Base-by-base conservation (phyloP, 768 basidiomycete species). In the Lentinula guzmanii region DNA sequence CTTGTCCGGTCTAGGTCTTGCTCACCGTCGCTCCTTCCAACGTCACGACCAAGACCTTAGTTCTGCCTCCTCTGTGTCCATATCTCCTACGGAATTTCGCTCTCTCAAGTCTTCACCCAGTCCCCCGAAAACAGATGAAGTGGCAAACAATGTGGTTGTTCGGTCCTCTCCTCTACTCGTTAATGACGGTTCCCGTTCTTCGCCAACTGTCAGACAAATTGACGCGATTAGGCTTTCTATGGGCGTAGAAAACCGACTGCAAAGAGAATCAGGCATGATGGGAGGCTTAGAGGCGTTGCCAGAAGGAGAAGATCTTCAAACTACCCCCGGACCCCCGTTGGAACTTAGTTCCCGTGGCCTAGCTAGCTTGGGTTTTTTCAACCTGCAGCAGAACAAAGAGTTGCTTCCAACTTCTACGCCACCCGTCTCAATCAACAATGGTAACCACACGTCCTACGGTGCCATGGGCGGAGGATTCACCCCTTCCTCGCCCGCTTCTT, bases 401-500 rank as follows among this genome's bases (percentile, higher is more conserved):
- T 76, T 79, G 41, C 74, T 66, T 31, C 67, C 75, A 24, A 52
- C 59, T n/a, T 45, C 58, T 46, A 83, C 83, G 1, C 83, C 82
- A 9, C 83, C 83, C 15, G 74, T 83, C 24, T 63, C 72, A 62
- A 65, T 74, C 53, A 70, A 72, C 59, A 63, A 69, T 65, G 65
- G 70, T 67, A 68, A 75, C 51, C 72, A 80, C 2, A 71, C 79
- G 7, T 76, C 80, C 3, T 79, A 79, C 67, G 77, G 78, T 62
- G 70, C 71, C 48, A 9, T 48, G 7, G 46, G 46, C 13, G 77
- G 70, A 16, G 77, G 78, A 33, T 79, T 82, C 66, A 76, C 79
- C 3, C 89, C 90, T 2, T 79, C 85, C 2, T 93, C 91, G 2
- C 91, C 91, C 6, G 89, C 85, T 18, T 92, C 91, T 7, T 93